phyloP scores from a whole-genome alignment of 495 filamentous ascomycete genomes.

The Lophiotrema nucula region DNA sequence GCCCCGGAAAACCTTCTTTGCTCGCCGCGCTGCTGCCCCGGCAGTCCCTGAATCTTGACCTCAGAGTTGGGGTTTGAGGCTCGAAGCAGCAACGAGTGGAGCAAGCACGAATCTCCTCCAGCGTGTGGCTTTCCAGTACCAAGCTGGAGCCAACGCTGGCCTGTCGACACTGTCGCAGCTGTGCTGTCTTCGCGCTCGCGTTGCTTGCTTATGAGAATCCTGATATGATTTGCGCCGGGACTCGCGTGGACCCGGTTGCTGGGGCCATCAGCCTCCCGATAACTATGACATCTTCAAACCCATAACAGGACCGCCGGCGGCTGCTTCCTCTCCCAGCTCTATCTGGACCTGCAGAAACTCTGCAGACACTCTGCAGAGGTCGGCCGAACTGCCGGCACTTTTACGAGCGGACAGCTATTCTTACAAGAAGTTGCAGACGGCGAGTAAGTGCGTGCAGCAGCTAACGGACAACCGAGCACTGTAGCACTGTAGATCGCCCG shows the following conservation, averaged over 20 bases:
- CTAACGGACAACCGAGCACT: not conserved
- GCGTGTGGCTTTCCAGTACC: not conserved
- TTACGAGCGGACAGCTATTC: constrained; percentile 12
- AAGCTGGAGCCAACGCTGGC: not conserved
- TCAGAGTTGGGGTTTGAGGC: not conserved
- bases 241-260: constrained; percentile 27
- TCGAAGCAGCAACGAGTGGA: no score
- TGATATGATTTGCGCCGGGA: constrained; percentile 31
- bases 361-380: not conserved
- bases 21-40: not conserved
- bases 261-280: constrained; percentile 28
- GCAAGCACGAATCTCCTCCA: no score
- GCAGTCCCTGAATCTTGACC: not conserved
- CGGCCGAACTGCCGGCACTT: constrained; percentile 10
- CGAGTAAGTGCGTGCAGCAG: constrained; percentile 1
- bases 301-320: constrained; percentile 17
- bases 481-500: constrained; percentile 1
- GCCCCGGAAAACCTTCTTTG: constrained; percentile 16
- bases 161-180: not conserved
- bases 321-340: not conserved
- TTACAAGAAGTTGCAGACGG: constrained; percentile 12
- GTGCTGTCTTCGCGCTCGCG: not conserved
- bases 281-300: constrained; percentile 27
- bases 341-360: constrained; percentile 24
- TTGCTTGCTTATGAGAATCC: constrained; percentile 5